Percentiles rank a stretch among this genome's conserved stretches.
Evolutionary conservation across 352 stramenopile genomes (phyloP).

Genomic region (Phytophthora constricta): DNA sequence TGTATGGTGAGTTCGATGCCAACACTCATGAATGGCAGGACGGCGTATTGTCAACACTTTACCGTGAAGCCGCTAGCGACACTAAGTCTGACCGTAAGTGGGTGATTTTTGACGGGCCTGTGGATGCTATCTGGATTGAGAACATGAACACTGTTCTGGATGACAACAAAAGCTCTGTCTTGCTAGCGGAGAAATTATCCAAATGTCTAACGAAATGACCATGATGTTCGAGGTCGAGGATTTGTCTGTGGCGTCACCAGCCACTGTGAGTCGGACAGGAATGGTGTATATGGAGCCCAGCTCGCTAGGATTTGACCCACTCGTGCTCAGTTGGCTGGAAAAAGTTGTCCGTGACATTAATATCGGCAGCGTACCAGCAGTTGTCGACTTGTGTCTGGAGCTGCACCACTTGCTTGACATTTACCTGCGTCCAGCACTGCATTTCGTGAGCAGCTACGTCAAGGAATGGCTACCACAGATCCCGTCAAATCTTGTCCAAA

Average conservation of each 20-base stretch:
- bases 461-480: conserved; percentile 93
- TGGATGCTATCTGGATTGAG: conserved; percentile 97
- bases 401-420: conserved; percentile 88
- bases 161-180: conserved; percentile 97
- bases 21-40: conserved; percentile 97
- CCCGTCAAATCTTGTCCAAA: conserved; percentile 91
- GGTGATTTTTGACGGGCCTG: conserved; percentile 95
- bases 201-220: conserved; percentile 94
- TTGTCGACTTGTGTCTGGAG: conserved; percentile 56
- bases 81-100: conserved; percentile 92
- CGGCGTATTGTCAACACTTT: conserved; percentile 91
- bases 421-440: conserved; percentile 82
- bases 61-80: conserved; percentile 90
- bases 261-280: conserved; percentile 93
- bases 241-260: conserved; percentile 92
- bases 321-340: conserved; percentile 92
- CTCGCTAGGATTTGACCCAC: conserved; percentile 90
- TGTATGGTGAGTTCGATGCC: conserved; percentile 95
- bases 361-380: conserved; percentile 42
- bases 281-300: conserved; percentile 98
- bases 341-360: conserved; percentile 67
- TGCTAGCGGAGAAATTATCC: conserved; percentile 95
- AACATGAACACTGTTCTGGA: conserved; percentile 98
- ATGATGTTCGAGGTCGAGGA: conserved; percentile 98
- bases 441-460: conserved; percentile 88